A percentile compares a stretch with the other conserved stretches of the same genome.
Evolutionary conservation across 208 protist species (phyloP).

Genomic region (Leishmania turanica): DNA sequence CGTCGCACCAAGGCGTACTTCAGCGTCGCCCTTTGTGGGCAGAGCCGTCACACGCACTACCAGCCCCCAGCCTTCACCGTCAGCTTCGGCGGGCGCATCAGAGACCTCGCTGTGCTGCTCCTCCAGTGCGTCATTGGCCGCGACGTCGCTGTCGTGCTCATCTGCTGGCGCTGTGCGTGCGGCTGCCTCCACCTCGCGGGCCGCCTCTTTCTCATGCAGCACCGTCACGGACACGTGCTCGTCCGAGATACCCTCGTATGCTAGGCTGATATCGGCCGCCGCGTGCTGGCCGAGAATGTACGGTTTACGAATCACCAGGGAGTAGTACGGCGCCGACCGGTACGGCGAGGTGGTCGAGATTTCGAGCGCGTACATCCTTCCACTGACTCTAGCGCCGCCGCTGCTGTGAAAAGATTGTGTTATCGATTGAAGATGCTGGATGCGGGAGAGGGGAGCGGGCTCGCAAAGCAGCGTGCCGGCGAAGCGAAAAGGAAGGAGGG

Average conservation of each 20-base stretch:
- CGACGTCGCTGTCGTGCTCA: conserved; percentile 5
- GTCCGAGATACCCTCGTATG: conserved; percentile 37
- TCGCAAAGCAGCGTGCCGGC: background rate
- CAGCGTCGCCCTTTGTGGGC: conserved; percentile 38
- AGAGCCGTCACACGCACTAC: conserved; percentile 60
- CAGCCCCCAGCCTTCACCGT: conserved; percentile 32
- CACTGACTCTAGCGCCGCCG: background rate
- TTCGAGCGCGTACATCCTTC: conserved; percentile 71
- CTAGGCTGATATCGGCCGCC: conserved; percentile 42
- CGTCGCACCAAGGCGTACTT: conserved; percentile 38
- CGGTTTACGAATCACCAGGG: conserved; percentile 68
- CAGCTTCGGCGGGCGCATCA: background rate
- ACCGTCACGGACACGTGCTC: conserved; percentile 68
- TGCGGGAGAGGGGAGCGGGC: background rate
- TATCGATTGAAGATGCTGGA: too few species aligned
- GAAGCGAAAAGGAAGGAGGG: background rate
- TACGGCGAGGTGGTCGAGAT: conserved; percentile 44
- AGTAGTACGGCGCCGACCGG: conserved; percentile 77
- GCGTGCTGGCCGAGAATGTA: conserved; percentile 66
- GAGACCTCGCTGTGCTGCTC: conserved; percentile 1
- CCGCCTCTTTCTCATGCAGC: conserved; percentile 52
- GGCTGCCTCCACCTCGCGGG: conserved; percentile 17
- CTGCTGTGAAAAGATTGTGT: background rate
- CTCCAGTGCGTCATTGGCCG: background rate
- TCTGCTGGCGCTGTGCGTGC: background rate